These are phyloP conservation scores for Acer yangbiense DNA, from an alignment of 345 rosid species.

Conservation along the genomic window DNA sequence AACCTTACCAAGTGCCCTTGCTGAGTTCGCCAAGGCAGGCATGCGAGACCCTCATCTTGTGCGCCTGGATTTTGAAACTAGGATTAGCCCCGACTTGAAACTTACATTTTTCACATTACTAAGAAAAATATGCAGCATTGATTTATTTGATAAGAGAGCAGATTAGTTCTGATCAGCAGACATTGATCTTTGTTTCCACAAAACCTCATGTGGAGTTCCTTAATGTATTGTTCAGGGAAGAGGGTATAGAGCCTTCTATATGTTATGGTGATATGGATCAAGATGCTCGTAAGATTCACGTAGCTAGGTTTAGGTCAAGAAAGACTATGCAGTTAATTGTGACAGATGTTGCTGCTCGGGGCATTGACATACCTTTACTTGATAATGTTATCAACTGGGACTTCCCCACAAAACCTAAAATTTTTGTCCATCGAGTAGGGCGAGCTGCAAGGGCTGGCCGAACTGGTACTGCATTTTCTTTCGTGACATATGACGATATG, in stretches of 20 bases:
- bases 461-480: slow-evolving; percentile 86
- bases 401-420: slow-evolving; percentile 91
- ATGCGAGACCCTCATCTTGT: slow-evolving; percentile 92
- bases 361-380: too few species aligned
- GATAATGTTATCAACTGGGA: slow-evolving; percentile 36
- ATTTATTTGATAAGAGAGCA: slow-evolving; percentile 83
- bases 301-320: slow-evolving; percentile 59
- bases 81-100: slow-evolving; percentile 90
- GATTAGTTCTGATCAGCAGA: slow-evolving; percentile 73
- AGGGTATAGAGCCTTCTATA: slow-evolving; percentile 83
- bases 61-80: slow-evolving; percentile 83
- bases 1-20: slow-evolving; percentile 93
- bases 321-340: too few species aligned
- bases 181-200: slow-evolving; percentile 90
- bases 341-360: too few species aligned
- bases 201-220: slow-evolving; percentile 98
- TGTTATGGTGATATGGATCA: slow-evolving; percentile 98
- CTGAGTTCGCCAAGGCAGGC: slow-evolving; percentile 96
- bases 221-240: slow-evolving; percentile 70
- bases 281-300: slow-evolving; percentile 90
- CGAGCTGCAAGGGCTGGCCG: slow-evolving; percentile 96
- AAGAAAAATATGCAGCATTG: slow-evolving; percentile 86
- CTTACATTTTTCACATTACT: slow-evolving; percentile 67
- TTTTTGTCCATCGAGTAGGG: slow-evolving; percentile 96
- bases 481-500: slow-evolving; percentile 87